Evolutionary conservation across 1,284 basidiomycete genomes (phyloP).

Genomic region (Malassezia restricta): DNA sequence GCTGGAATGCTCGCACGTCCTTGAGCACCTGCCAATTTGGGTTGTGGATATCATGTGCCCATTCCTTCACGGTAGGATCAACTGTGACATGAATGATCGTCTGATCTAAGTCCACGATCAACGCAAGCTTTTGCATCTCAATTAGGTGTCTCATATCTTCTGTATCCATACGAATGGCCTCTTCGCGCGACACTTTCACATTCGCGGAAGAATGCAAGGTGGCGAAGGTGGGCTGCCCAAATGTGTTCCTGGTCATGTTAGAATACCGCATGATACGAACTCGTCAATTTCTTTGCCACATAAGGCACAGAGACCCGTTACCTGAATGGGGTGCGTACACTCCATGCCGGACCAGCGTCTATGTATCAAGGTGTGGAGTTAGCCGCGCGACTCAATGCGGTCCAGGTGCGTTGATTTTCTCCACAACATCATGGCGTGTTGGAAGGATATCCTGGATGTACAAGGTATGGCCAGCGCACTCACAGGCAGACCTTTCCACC

Average conservation of each 20-base stretch:
- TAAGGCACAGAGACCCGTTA: conserved; percentile 77
- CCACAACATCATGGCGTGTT: conserved; percentile 8
- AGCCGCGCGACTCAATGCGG: too few species aligned
- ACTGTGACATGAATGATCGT: conserved; percentile 98
- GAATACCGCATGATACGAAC: conserved; percentile 51
- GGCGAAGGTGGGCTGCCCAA: conserved; percentile 19
- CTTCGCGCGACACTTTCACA: conserved; percentile 47
- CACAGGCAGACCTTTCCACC: conserved; percentile 24
- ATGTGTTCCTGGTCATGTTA: not conserved
- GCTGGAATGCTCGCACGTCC: conserved; percentile 70
- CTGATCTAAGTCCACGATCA: conserved; percentile 96
- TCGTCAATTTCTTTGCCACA: conserved; percentile 87
- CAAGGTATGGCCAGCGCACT: conserved; percentile 2
- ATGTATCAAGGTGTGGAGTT: not conserved
- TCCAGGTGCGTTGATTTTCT: not conserved
- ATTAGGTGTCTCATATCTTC: conserved; percentile 68
- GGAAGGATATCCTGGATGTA: conserved; percentile 7
- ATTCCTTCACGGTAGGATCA: conserved; percentile 93
- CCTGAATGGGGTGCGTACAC: conserved; percentile 84
- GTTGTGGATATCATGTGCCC: conserved; percentile 73
- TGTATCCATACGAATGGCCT: conserved; percentile 74
- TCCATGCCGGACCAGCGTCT: not conserved
- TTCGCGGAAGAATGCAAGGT: conserved; percentile 36
- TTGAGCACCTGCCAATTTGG: conserved; percentile 77
- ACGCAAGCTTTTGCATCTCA: conserved; percentile 64